phyloP scores from a whole-genome alignment of 75 land plant genomes.

The Ceratopteris richardii region DNA sequence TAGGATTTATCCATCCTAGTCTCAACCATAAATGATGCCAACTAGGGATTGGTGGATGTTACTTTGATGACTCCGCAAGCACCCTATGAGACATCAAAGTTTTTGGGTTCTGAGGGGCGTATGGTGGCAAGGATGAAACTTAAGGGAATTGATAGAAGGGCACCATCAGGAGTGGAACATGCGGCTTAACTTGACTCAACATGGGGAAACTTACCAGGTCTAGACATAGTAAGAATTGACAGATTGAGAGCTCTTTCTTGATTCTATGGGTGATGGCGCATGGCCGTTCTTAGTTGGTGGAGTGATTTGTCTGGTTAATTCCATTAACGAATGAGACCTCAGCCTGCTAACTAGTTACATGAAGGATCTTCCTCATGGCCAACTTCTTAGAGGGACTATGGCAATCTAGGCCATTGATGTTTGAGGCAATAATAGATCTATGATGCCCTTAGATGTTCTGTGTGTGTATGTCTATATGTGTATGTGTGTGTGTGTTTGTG shows the following conservation, averaged over 20 bases:
- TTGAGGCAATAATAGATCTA: conserved; percentile 49
- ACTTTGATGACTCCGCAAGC: conserved; percentile 8
- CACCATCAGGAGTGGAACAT: conserved; percentile 33
- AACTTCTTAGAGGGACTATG: conserved; percentile 27
- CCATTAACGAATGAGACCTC: conserved; percentile 41
- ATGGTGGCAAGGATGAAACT: conserved; percentile 54
- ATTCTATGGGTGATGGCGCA: conserved; percentile 5
- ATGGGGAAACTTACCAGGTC: conserved; percentile 16
- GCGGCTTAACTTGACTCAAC: conserved; percentile 47
- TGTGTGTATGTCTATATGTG: too few relatives aligned
- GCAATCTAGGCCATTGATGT: conserved; percentile 33
- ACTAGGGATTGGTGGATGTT: conserved; percentile 12
- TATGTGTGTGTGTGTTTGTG: too few relatives aligned
- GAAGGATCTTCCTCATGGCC: conserved; percentile 6
- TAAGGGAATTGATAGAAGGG: conserved; percentile 53
- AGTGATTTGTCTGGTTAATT: conserved; percentile 39
- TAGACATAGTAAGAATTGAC: conserved; percentile 16
- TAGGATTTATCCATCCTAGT: too few relatives aligned
- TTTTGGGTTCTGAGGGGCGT: conserved; percentile 29
- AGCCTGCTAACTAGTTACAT: conserved; percentile 31
- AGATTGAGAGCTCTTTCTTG: conserved; percentile 9
- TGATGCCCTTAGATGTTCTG: conserved; percentile 47
- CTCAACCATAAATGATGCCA: conserved; percentile 11
- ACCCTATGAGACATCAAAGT: conserved; percentile 26
- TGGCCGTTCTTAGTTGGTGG: conserved; percentile 17